phyloP scores from a whole-genome alignment of 2,329 filamentous ascomycete species.

The Samsoniella hepiali region DNA sequence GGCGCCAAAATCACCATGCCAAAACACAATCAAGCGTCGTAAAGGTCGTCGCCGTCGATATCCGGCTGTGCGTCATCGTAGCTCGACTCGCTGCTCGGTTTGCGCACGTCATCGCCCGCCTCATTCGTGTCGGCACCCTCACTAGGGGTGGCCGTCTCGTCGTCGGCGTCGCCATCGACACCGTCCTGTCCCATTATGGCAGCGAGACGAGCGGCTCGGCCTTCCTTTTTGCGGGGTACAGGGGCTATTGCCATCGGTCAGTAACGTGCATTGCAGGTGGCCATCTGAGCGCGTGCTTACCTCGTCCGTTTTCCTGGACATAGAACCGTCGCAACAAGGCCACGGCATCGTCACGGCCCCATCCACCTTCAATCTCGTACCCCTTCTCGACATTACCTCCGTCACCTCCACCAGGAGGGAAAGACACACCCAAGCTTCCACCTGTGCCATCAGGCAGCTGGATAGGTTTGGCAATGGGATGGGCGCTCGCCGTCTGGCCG shows the following conservation, averaged over 20 bases:
- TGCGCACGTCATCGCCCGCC: slow-evolving; percentile 7
- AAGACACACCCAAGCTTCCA: slow-evolving; percentile 36
- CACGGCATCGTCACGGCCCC: slow-evolving; percentile 89
- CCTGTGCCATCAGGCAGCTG: slow-evolving; percentile 35
- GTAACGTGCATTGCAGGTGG: slow-evolving; percentile 2
- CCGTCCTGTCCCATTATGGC: slow-evolving; percentile 48
- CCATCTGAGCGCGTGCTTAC: slow-evolving; percentile 41
- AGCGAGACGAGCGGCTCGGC: slow-evolving; percentile 50
- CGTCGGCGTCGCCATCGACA: slow-evolving; percentile 17
- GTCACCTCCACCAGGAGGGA: slow-evolving; percentile 42
- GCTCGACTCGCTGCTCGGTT: slow-evolving; percentile 13
- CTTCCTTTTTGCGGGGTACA: slow-evolving; percentile 53
- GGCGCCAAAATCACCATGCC: not conserved
- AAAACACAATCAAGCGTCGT: slow-evolving; percentile 4
- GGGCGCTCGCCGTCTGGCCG: slow-evolving; percentile 40
- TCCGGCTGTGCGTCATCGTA: slow-evolving; percentile 1
- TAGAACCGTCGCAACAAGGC: slow-evolving; percentile 91
- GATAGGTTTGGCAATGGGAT: slow-evolving; percentile 35
- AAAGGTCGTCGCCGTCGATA: not conserved
- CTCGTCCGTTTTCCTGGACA: slow-evolving; percentile 94
- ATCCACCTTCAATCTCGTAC: slow-evolving; percentile 80
- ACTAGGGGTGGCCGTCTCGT: slow-evolving; percentile 12
- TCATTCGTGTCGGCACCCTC: slow-evolving; percentile 9
- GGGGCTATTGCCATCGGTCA: slow-evolving; percentile 37
- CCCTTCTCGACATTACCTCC: slow-evolving; percentile 72